Conservation (phyloP, 768 basidiomycete genomes). For the Suillus subalutaceus region DNA sequence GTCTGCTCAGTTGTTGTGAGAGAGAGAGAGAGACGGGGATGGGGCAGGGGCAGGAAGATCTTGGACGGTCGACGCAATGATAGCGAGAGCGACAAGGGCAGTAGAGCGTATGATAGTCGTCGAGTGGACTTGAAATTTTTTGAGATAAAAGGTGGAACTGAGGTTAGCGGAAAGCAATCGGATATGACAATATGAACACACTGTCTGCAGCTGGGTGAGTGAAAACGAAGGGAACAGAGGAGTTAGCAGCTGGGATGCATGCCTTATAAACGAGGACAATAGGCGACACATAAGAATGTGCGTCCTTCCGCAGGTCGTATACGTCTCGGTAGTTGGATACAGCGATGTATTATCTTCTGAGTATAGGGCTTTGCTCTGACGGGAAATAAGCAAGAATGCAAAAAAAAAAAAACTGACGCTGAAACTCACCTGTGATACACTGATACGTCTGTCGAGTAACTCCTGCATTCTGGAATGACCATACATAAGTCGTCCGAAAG, state of each 20-base stretch:
- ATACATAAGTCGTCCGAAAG: neutral
- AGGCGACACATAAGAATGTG: neutral
- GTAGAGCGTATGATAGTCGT: neutral
- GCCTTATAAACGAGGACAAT: neutral
- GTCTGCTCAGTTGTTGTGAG: neutral
- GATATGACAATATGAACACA: neutral
- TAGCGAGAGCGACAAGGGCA: neutral
- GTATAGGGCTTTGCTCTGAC: neutral
- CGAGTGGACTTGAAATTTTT: too few species aligned
- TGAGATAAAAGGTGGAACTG: neutral
- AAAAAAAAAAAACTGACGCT: neutral
- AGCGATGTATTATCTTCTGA: too few species aligned
- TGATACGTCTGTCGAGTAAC: neutral
- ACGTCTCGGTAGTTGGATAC: neutral
- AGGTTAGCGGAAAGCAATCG: neutral
- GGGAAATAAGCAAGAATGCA: neutral
- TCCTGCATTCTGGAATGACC: neutral
- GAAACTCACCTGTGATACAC: neutral
- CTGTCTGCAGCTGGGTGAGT: neutral
- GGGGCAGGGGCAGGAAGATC: neutral
- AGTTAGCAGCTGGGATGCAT: neutral
- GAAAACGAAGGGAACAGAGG: neutral
- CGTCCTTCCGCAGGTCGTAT: neutral
- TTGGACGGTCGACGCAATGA: neutral
- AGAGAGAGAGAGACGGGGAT: neutral